Percentiles rank a stretch among this genome's conserved stretches.
These are phyloP conservation scores for Ophiostoma triangulosporum DNA, from an alignment of 2,329 filamentous ascomycete species.

Conservation along the genomic window DNA sequence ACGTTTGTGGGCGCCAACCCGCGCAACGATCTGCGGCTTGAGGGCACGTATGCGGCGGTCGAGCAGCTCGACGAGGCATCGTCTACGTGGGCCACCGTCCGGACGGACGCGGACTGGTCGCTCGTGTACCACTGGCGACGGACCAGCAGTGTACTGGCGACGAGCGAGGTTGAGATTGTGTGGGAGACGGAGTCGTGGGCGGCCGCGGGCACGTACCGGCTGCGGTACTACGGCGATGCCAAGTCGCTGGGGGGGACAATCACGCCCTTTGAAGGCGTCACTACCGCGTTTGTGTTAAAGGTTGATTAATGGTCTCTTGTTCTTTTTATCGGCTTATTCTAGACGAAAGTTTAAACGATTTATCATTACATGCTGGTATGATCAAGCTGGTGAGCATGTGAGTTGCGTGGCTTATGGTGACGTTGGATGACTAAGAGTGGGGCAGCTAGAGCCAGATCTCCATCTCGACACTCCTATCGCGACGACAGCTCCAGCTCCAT, in stretches of 20 bases:
- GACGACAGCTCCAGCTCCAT: neutral
- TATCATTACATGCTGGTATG: too few species aligned
- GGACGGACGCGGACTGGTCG: conserved; percentile 71
- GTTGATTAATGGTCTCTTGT: conserved; percentile 8
- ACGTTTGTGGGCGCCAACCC: conserved; percentile 81
- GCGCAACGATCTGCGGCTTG: conserved; percentile 71
- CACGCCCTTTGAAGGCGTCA: conserved; percentile 55
- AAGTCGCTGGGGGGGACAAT: conserved; percentile 52
- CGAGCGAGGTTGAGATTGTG: conserved; percentile 62
- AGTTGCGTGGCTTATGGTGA: too few species aligned
- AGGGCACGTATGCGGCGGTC: conserved; percentile 63
- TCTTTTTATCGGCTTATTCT: neutral
- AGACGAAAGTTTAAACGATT: too few species aligned
- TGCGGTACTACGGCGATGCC: conserved; percentile 74
- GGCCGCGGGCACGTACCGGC: conserved; percentile 55
- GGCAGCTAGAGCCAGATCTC: conserved; percentile 6
- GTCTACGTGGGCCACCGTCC: conserved; percentile 49
- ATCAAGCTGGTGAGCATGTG: too few species aligned
- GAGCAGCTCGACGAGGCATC: conserved; percentile 37
- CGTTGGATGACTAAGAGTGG: conserved; percentile 2
- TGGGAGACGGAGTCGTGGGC: conserved; percentile 63
- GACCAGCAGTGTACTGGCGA: conserved; percentile 53
- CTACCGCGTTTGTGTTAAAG: conserved; percentile 35
- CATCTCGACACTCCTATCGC: neutral
- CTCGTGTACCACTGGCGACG: conserved; percentile 70